phyloP scores from a whole-genome alignment of 495 filamentous ascomycete genomes.

The Penicillium salamii region DNA sequence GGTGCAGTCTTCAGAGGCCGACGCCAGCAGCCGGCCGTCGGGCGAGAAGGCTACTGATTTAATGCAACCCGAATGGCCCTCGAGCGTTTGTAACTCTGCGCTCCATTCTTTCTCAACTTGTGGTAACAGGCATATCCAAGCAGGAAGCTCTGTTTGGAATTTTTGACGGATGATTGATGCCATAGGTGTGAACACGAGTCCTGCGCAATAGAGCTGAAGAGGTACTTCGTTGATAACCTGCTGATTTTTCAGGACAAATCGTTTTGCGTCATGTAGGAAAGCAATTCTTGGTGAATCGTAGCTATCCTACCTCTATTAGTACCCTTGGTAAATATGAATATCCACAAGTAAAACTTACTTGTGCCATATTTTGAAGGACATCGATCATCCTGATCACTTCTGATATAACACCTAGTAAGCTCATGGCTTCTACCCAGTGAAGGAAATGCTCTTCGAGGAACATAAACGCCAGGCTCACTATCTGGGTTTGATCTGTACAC shows the following conservation, averaged over 20 bases:
- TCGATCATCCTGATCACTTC: background rate
- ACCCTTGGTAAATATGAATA: background rate
- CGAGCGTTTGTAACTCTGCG: constrained; percentile 2
- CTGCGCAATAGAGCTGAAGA: constrained; percentile 5
- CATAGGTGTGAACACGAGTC: constrained; percentile 32
- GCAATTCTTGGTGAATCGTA: constrained; percentile 7
- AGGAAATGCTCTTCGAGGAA: background rate
- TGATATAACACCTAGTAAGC: constrained; percentile 13
- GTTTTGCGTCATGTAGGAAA: constrained; percentile 32
- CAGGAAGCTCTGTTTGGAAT: constrained; percentile 1
- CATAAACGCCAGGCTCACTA: background rate
- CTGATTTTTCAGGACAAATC: constrained; percentile 29
- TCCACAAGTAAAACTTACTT: background rate
- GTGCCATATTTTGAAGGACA: background rate
- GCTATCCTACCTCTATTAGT: background rate
- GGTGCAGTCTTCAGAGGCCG: background rate
- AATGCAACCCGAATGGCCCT: background rate
- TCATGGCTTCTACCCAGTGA: constrained; percentile 19
- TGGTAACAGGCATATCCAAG: constrained; percentile 5
- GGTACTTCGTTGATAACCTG: constrained; percentile 26
- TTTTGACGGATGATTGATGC: constrained; percentile 19
- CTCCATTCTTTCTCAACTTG: constrained; percentile 10
- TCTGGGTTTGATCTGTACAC: background rate
- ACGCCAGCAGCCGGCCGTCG: background rate
- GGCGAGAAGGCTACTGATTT: background rate